These are phyloP conservation scores for Boletus rex-veris DNA, from an alignment of 768 basidiomycete species.

Conservation along the genomic window DNA sequence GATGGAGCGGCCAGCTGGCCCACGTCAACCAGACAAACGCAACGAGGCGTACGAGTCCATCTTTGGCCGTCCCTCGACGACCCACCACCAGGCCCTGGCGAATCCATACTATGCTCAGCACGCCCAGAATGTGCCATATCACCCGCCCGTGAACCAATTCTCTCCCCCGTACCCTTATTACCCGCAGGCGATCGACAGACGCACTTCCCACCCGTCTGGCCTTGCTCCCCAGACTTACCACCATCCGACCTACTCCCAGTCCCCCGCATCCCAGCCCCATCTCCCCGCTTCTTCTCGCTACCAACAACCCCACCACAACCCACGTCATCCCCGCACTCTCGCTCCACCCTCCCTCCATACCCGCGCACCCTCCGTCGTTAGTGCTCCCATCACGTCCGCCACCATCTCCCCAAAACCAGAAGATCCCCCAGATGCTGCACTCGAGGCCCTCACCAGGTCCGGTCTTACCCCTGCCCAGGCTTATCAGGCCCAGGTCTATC, in stretches of 20 bases:
- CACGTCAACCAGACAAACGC: slow-evolving; percentile 66
- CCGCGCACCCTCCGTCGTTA: slow-evolving; percentile 51
- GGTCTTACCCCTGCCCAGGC: slow-evolving; percentile 76
- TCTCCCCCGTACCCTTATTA: slow-evolving; percentile 41
- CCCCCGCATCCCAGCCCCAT: slow-evolving; percentile 27
- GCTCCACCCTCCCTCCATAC: slow-evolving; percentile 40
- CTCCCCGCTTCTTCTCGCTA: slow-evolving; percentile 9
- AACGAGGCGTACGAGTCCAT: slow-evolving; percentile 82
- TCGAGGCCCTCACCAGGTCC: slow-evolving; percentile 43
- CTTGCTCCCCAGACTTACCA: slow-evolving; percentile 30
- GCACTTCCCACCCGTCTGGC: slow-evolving; percentile 45
- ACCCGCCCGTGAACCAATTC: slow-evolving; percentile 26
- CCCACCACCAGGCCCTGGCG: slow-evolving; percentile 42
- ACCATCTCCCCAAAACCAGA: slow-evolving; percentile 46
- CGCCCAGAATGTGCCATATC: slow-evolving; percentile 13
- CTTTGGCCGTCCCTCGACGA: slow-evolving; percentile 70
- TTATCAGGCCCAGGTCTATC: slow-evolving; percentile 74
- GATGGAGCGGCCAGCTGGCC: slow-evolving; percentile 59
- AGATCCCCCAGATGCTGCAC: slow-evolving; percentile 46
- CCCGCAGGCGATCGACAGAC: slow-evolving; percentile 42
- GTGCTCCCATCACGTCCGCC: slow-evolving; percentile 39
- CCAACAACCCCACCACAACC: slow-evolving; percentile 17
- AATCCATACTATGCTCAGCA: slow-evolving; percentile 17
- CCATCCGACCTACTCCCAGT: slow-evolving; percentile 34
- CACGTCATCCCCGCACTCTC: slow-evolving; percentile 29